Evolutionary conservation across 192 early-diverging fungal genomes (phyloP), one percentile per base, ranked within the genome.

Genomic region (Ambispora gerdemannii): DNA sequence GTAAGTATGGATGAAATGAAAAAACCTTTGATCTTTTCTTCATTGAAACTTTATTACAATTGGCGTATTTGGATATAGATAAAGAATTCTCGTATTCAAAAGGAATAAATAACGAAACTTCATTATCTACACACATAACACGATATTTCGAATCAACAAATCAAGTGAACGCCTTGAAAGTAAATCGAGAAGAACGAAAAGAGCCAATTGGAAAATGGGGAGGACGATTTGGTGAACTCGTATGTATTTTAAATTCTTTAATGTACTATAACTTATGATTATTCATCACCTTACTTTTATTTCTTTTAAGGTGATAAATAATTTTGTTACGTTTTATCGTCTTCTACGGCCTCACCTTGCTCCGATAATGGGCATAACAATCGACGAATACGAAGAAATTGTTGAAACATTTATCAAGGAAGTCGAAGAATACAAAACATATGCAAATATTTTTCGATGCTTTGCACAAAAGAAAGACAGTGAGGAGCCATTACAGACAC

Each of bases 361-460:
- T 31, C 27, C 35, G 3, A 13, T 59, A 8, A 59, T 59, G 68
- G 31, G 20, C 20, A 17, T 49, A 28, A 60, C 47, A 32, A 3
- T 19, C 13, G 25, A 27, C 31, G 68, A 70, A 31, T 70, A 70
- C 11, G 68, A 70, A 47, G 35, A 59, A 27, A 6, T 60, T 27
- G 15, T 70, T 27, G 11, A 55, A 22, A 59, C 0, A 17, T 59
- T 49, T 15, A 49, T 24, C 1, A 30, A 70, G 49, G 68, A 70
- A 49, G 68, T 70, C n/a, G 68, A 70, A 60, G 33, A 70, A 70
- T 49, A 59, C 24, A 70, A 38, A 32, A 49, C 53, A n/a, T 70
- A 17, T 60, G 52, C 55, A 27, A 70, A 56, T 3, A 70, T 25
- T 28, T 60, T 33, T 32, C 13, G 68, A 70, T 70, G 56, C 19